Base-by-base conservation (phyloP, 345 rosid genomes). In the Cardamine occulta region DNA sequence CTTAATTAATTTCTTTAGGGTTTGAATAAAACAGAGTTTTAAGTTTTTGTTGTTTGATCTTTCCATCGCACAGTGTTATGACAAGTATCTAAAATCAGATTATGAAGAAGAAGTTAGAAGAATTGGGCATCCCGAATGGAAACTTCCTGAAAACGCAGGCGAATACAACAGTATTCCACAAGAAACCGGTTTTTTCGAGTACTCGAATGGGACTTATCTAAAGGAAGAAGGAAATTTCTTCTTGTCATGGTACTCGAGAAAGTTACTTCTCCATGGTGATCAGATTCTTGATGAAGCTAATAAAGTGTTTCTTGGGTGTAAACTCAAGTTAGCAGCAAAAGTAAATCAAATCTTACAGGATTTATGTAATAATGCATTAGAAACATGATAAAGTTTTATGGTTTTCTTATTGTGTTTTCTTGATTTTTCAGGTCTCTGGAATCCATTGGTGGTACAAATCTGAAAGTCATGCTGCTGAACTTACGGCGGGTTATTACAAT, bases 381-480 rank as follows among this genome's bases (percentile, higher is more conserved):
- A 47, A 47, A 32, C 53, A 58, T 47, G 40, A 57, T 29, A 21
- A 76, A 52, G 15, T 24, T 34, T 47, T 40, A 44, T 64, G 44
- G 31, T 58, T 76, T 76, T 6, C 18, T 44, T 49, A 2, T 45
- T 21, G 12, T 58, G 7, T 28, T 32, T 66, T 45, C 40, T 24
- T 40, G 69, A 10, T 11, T 48, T 78, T 61, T 53, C 77, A 91
- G 96, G 90, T 89, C 21, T 84, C 97, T n/a, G 94, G 96, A 48
- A 88, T 89, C 40, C 96, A 91, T 48, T 93, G 98, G 97, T 88
- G 97, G 97, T 94, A 89, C 68, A 84, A 85, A 60, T 44, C 82
- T 51, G 78, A 80, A 7, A 88, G 83, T 73, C 97, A 93, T 70
- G 97, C 96, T 8, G 90, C 97, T 19, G 97, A 94, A 76, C 95